These are phyloP conservation scores for Myxozyma nipponensis DNA, from an alignment of 805 yeast genomes.

Conservation along the genomic window DNA sequence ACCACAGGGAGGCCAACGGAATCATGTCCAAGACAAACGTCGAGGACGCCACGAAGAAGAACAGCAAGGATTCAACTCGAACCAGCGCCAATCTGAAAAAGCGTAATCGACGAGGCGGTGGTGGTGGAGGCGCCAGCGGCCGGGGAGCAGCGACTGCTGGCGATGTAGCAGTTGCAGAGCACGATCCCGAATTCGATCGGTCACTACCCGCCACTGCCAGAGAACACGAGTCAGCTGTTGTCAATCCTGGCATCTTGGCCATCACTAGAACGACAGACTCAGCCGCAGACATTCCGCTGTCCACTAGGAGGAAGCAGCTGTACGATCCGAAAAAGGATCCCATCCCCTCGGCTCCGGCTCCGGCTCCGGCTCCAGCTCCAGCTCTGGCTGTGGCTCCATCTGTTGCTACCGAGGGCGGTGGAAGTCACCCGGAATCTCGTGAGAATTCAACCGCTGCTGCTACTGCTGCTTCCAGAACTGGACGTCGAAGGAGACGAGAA, in stretches of 20 bases:
- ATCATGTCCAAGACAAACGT: not conserved
- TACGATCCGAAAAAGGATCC: constrained; percentile 23
- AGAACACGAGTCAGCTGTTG: not conserved
- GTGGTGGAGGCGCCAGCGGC: constrained; percentile 7
- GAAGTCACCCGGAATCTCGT: not conserved
- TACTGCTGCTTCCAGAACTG: not conserved
- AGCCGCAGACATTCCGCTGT: not conserved
- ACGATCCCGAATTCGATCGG: constrained; percentile 25
- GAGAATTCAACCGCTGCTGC: not conserved
- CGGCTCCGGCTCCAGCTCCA: not conserved
- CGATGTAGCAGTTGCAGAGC: not conserved
- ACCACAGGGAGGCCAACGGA: no score
- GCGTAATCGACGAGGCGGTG: no score
- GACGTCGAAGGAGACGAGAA: constrained; percentile 9
- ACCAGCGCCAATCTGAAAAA: no score
- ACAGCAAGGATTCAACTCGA: not conserved
- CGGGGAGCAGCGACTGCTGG: not conserved
- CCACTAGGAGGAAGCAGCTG: constrained; percentile 9
- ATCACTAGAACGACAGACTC: not conserved
- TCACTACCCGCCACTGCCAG: constrained; percentile 15
- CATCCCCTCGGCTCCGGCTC: constrained; percentile 6
- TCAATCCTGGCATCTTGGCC: not conserved
- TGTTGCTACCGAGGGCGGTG: not conserved
- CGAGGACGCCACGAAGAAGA: not conserved
- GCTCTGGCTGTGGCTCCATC: not conserved